Evolutionary conservation across 2,329 filamentous ascomycete genomes (phyloP).

Genomic region (Dactylellina cionopaga): DNA sequence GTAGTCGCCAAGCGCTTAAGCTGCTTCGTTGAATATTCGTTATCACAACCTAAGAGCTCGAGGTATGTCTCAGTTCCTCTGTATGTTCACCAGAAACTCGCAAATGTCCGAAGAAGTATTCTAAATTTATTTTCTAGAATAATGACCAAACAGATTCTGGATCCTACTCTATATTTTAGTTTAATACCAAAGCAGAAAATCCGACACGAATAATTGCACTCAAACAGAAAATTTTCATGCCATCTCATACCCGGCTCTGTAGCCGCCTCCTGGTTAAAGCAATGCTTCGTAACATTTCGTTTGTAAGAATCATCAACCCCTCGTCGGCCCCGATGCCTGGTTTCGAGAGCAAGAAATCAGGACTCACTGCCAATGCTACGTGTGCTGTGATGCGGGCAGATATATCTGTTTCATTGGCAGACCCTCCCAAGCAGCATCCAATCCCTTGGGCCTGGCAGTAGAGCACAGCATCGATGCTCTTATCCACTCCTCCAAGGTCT

Average conservation of each 20-base stretch:
- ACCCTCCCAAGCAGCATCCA: constrained; percentile 53
- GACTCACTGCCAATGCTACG: constrained; percentile 24
- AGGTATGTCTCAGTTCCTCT: no score
- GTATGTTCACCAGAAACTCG: no score
- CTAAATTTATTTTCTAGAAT: no score
- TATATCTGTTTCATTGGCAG: constrained; percentile 52
- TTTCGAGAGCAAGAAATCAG: constrained; percentile 39
- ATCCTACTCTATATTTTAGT: no score
- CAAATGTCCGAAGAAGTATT: no score
- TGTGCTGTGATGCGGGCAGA: constrained; percentile 38
- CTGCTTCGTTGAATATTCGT: no score
- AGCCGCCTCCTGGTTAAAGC: constrained; percentile 18
- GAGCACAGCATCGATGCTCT: constrained; percentile 54
- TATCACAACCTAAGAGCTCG: no score
- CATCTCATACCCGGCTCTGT: neutral
- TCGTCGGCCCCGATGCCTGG: constrained; percentile 43
- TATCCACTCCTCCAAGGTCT: constrained; percentile 51
- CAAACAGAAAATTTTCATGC: no score
- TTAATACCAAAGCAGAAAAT: no score
- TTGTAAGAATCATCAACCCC: constrained; percentile 37
- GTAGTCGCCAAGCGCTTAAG: no score
- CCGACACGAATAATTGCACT: no score
- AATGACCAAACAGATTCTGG: no score
- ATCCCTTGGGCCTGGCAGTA: constrained; percentile 47
- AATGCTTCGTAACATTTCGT: constrained; percentile 36